Base-by-base conservation (phyloP, 176 grass and related monocot genomes). In the Eragrostis curvula region DNA sequence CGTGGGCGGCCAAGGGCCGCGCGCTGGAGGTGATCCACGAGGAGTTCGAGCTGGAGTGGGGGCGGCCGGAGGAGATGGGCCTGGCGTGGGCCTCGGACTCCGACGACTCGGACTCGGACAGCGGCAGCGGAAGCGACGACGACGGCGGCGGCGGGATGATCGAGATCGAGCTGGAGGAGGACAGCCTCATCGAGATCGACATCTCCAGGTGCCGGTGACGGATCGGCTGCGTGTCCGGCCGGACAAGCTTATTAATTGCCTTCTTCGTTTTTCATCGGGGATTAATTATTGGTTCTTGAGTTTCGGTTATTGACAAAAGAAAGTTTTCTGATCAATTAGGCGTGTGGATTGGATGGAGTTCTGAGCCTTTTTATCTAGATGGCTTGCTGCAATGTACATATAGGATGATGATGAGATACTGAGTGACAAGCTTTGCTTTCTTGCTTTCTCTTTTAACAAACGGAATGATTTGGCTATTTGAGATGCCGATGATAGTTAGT, bases 11-110 rank as follows among this genome's bases (percentile, higher is more conserved):
- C 25, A 85, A 89, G 8, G 83, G 93, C 50, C 81, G 85, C 8
- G 78, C 85, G 5, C 79, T 95, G 58, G 93, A 95, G 85, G 89
- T 92, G n/a, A 95, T 95, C 85, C 90, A 89, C 87, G 93, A 95
- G 79, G 93, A 95, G 70, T 87, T 87, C 89, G 93, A 90, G 86
- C 82, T 79, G 52, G 82, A 85, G 83, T 88, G 82, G 78, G 78
- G 74, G 0, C 69, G 69, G 7, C 79, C 83, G 28, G 86, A 86
- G 68, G 79, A 81, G 83, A 83, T 92, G 79, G 83, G 79, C 44
- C 74, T 88, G 25, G 20, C 72, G 27, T 92, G 79, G 88, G 27
- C 7, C 61, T 68, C 77, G 21, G 77, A 68, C 47, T 67, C 76
- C 18, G 76, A 49, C 74, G 87, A 86, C 20, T 84, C 89, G 14